Evolutionary conservation across 169 alveolate species (phyloP).

Genomic region (Plasmodium adleri): DNA sequence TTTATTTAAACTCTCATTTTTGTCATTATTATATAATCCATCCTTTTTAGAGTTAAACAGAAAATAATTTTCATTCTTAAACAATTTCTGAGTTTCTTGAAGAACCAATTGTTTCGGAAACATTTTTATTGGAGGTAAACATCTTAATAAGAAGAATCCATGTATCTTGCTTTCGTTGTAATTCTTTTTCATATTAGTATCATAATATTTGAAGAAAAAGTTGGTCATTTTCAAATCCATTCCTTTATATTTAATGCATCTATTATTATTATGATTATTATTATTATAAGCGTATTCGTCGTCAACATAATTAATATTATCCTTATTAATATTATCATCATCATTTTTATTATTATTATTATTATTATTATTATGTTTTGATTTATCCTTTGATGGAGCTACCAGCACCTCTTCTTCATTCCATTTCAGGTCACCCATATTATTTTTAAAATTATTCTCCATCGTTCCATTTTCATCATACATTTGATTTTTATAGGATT

Average conservation of each 20-base stretch:
- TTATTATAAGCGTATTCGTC: neutral
- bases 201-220: slow-evolving; percentile 37
- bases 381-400: too few species aligned
- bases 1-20: slow-evolving; percentile 6
- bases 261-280: slow-evolving; percentile 13
- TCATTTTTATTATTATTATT: neutral
- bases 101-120: slow-evolving; percentile 56
- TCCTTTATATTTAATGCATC: slow-evolving; percentile 15
- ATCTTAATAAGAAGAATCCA: slow-evolving; percentile 52
- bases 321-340: neutral
- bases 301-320: neutral
- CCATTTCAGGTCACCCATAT: too few species aligned
- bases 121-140: slow-evolving; percentile 70
- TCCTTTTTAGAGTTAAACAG: slow-evolving; percentile 4
- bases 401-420: too few species aligned
- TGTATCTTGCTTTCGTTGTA: slow-evolving; percentile 57
- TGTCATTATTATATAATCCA: neutral
- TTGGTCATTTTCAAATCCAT: slow-evolving; percentile 35
- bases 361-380: neutral
- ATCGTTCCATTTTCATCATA: too few species aligned
- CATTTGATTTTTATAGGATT: too few species aligned
- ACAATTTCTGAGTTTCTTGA: slow-evolving; percentile 44
- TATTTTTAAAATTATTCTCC: too few species aligned
- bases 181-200: slow-evolving; percentile 27
- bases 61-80: slow-evolving; percentile 15